A percentile compares a stretch with the other conserved stretches of the same genome.
Evolutionary conservation across 2,329 filamentous ascomycete species (phyloP).

Genomic region (Fusarium chaquense): DNA sequence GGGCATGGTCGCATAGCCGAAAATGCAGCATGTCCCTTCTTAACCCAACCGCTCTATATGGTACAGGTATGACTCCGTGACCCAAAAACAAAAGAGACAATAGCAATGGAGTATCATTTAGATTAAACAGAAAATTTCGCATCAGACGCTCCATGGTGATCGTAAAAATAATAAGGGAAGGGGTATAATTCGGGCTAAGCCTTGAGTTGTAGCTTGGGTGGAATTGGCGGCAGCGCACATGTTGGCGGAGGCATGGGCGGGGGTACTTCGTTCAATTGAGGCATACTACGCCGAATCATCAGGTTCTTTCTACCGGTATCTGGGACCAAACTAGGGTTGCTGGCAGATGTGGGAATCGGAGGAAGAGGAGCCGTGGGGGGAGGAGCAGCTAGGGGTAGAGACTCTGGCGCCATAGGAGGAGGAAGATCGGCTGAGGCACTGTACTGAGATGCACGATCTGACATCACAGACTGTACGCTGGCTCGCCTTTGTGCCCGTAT

Average conservation of each 20-base stretch:
- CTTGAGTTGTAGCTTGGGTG: conserved; percentile 46
- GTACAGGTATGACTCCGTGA: conserved; percentile 23
- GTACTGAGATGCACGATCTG: conserved; percentile 43
- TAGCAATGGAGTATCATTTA: conserved; percentile 25
- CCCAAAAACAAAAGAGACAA: conserved; percentile 21
- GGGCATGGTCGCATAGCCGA: conserved; percentile 36
- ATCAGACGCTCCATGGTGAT: conserved; percentile 34
- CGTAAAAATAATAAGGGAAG: conserved; percentile 30
- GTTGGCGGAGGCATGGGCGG: conserved; percentile 67
- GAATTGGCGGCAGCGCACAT: conserved; percentile 66
- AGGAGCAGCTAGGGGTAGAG: conserved; percentile 45
- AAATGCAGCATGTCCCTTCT: conserved; percentile 20
- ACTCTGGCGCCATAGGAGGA: conserved; percentile 41
- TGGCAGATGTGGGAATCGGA: conserved; percentile 48
- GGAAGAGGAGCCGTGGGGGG: conserved; percentile 51
- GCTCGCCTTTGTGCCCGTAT: conserved; percentile 45
- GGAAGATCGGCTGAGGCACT: conserved; percentile 44
- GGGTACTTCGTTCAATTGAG: conserved; percentile 63
- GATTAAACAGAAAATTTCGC: conserved; percentile 28
- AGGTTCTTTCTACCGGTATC: conserved; percentile 43
- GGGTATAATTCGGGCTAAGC: conserved; percentile 32
- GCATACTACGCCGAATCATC: conserved; percentile 62
- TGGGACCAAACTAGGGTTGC: conserved; percentile 38
- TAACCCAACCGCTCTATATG: conserved; percentile 37
- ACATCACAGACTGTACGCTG: conserved; percentile 48